Percentiles rank a stretch among this genome's conserved stretches.
phyloP scores from a whole-genome alignment of 352 stramenopile species.

The Pilasporangium apinafurcum region DNA sequence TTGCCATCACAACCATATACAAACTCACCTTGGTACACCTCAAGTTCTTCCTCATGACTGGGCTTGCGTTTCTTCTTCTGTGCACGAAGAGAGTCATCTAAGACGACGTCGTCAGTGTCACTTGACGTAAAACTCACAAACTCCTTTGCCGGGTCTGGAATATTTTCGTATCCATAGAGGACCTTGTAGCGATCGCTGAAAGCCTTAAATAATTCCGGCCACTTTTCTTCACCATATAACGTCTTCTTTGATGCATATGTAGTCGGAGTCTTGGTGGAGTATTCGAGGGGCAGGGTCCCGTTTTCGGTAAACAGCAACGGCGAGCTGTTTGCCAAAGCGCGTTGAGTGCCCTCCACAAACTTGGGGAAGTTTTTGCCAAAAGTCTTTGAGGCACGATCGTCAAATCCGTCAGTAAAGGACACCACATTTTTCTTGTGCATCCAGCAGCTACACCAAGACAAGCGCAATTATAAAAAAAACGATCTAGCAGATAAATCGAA shows the following conservation, averaged over 20 bases:
- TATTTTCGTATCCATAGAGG: constrained; percentile 45
- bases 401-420: constrained; percentile 66
- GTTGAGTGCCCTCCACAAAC: constrained; percentile 66
- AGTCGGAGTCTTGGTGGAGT: constrained; percentile 63
- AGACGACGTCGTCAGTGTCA: constrained; percentile 4
- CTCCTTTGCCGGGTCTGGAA: not conserved
- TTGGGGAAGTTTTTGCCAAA: constrained; percentile 75
- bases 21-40: too few species aligned
- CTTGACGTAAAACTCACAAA: not conserved
- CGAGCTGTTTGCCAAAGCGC: constrained; percentile 55
- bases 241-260: constrained; percentile 38
- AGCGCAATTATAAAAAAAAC: not conserved
- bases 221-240: constrained; percentile 38
- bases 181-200: constrained; percentile 58
- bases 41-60: too few species aligned
- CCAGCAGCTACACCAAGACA: constrained; percentile 35
- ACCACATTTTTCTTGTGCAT: constrained; percentile 79
- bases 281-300: constrained; percentile 72
- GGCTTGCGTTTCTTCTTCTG: too few species aligned
- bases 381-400: constrained; percentile 72
- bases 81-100: too few species aligned
- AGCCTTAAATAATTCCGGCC: constrained; percentile 58
- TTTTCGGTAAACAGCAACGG: constrained; percentile 58
- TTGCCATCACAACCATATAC: too few species aligned
- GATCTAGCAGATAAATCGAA: constrained; percentile 29